Base-by-base conservation (phyloP, 163 green algal genomes). In the Scenedesmus sp. region DNA sequence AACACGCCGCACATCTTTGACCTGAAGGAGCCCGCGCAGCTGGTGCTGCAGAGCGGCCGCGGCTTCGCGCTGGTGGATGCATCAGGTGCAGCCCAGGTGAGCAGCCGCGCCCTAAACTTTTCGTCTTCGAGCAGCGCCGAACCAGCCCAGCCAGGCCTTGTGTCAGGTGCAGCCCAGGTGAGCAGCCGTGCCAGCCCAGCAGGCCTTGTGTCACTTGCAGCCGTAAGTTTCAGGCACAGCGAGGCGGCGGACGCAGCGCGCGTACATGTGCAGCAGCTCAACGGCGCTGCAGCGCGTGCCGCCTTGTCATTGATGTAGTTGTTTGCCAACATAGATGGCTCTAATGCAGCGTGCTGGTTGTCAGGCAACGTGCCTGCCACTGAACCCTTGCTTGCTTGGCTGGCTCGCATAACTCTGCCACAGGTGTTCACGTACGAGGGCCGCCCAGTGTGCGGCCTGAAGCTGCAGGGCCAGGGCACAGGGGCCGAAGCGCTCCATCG, bases 361-460 rank as follows among this genome's bases (percentile, higher is more conserved):
- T 1, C 1, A 70, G 4, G 2, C 4, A n/a, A 33, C n/a, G n/a
- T 70, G 56, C n/a, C 22, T n/a, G 56, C 20, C n/a, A 22, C 56
- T 3, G 7, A 22, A 53, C 46, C 7, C 46, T 44, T n/a, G 61
- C 10, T 20, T 44, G 35, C 35, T 46, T 46, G 16, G 35, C 30
- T 43, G 22, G 7, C n/a, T 80, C n/a, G n/a, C 4, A 44, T n/a
- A 3, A 2, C 18, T 76, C 26, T 18, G 4, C 13, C 96, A 24
- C 94, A 96, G 93, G 90, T 98, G n/a, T 96, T 93, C 90, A 96
- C 93, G 30, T 98, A 98, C 80, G 95, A 98, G 79, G 96, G 96
- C 24, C 92, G 95, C 4, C 92, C 93, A 83, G 87, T 97, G n/a
- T 97, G 95, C 92, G 93, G 95, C 61, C 93, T 95, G 18, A 96